Conservation (phyloP, 495 filamentous ascomycete genomes). For the Trichoderma gamsii region DNA sequence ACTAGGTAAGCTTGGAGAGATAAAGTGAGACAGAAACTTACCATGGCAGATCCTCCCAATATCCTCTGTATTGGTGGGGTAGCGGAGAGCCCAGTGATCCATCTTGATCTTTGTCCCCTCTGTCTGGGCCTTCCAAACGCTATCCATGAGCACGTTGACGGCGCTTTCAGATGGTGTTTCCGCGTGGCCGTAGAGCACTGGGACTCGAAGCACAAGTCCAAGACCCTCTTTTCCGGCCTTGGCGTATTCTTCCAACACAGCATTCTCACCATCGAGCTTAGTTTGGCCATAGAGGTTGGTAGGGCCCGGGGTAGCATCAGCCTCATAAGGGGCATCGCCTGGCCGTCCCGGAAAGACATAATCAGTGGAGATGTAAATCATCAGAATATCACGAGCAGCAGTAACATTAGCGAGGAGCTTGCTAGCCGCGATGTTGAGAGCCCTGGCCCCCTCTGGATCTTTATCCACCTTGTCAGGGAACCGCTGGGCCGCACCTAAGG, state of each 20-base stretch:
- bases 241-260: conserved; percentile 55
- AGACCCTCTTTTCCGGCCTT: conserved; percentile 43
- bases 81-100: conserved; percentile 84
- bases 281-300: conserved; percentile 85
- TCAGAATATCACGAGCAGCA: conserved; percentile 53
- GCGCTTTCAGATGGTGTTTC: conserved; percentile 67
- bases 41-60: conserved; percentile 69
- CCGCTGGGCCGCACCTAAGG: conserved; percentile 80
- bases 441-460: conserved; percentile 68
- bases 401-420: conserved; percentile 60
- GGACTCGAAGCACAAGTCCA: conserved; percentile 74
- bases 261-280: conserved; percentile 78
- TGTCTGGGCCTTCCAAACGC: conserved; percentile 61
- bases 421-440: conserved; percentile 70
- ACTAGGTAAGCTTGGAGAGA: too few species aligned
- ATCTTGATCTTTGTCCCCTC: conserved; percentile 58
- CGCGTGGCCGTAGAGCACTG: conserved; percentile 73
- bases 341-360: conserved; percentile 82
- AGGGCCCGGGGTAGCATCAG: conserved; percentile 55
- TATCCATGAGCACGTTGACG: conserved; percentile 72
- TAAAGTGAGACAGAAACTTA: conserved; percentile 23
- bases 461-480: conserved; percentile 79
- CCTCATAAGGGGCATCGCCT: conserved; percentile 81
- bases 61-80: conserved; percentile 82
- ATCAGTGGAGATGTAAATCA: conserved; percentile 93